Percentiles rank a stretch among this genome's conserved stretches.
Evolutionary conservation across 2,329 filamentous ascomycete species (phyloP).

Genomic region (Clathrospora elynae): DNA sequence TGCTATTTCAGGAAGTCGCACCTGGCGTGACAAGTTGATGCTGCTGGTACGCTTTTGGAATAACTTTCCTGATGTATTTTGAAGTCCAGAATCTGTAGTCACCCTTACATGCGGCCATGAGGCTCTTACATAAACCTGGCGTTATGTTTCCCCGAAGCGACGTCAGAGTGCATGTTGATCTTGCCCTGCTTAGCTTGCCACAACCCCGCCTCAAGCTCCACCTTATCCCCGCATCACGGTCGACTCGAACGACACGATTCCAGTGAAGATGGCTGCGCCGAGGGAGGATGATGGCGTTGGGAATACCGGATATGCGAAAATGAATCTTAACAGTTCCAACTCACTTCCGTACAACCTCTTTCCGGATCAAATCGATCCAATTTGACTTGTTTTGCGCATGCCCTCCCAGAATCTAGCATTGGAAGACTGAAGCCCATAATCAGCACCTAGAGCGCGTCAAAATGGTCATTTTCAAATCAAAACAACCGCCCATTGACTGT

Average conservation of each 20-base stretch:
- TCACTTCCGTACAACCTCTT: not conserved
- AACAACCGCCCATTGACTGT: conserved; percentile 52
- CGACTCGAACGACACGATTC: conserved; percentile 39
- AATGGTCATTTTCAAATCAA: conserved; percentile 51
- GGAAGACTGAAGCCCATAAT: too few relatives aligned
- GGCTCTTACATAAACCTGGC: conserved; percentile 5
- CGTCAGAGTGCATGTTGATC: conserved; percentile 12
- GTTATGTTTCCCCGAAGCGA: conserved; percentile 1
- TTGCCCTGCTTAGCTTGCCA: conserved; percentile 15
- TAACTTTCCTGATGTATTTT: too few relatives aligned
- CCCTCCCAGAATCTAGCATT: too few relatives aligned
- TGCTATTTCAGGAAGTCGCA: not conserved
- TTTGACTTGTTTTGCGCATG: too few relatives aligned
- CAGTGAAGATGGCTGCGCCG: conserved; percentile 22
- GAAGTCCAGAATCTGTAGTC: not conserved
- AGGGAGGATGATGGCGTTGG: conserved; percentile 17
- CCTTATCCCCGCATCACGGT: conserved; percentile 35
- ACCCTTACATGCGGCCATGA: conserved; percentile 2
- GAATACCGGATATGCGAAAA: not conserved
- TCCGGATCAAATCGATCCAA: too few relatives aligned
- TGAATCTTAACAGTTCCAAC: not conserved
- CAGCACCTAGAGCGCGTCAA: conserved; percentile 5
- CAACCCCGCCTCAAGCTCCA: conserved; percentile 27
- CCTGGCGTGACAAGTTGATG: not conserved
- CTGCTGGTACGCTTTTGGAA: too few relatives aligned